These are phyloP conservation scores for Ceratobasidium papillatum DNA, from an alignment of 1,284 basidiomycete genomes.

Conservation along the genomic window DNA sequence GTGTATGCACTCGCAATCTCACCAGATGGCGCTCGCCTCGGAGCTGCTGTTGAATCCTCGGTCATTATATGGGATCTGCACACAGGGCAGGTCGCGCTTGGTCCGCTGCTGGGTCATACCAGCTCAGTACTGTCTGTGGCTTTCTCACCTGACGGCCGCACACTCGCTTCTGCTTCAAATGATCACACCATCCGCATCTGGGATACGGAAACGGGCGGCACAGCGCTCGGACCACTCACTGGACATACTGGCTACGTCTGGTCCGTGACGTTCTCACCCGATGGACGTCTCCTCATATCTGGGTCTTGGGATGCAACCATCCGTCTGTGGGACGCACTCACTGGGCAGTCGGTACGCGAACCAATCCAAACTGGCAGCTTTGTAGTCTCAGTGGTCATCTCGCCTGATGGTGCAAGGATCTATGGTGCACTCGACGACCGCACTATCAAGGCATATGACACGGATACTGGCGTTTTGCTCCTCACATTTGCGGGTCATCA, in stretches of 20 bases:
- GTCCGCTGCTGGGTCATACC: no score
- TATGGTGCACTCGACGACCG: neutral
- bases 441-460: slow-evolving; percentile 9
- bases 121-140: slow-evolving; percentile 92
- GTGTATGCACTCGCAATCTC: no score
- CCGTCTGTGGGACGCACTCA: slow-evolving; percentile 22
- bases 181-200: no score
- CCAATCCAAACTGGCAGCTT: neutral
- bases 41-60: no score
- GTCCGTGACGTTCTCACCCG: slow-evolving; percentile 30
- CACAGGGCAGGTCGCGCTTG: no score
- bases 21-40: no score
- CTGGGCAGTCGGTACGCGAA: neutral
- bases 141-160: slow-evolving; percentile 80
- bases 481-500: neutral
- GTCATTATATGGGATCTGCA: no score
- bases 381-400: neutral
- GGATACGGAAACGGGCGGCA: no score
- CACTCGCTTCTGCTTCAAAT: neutral
- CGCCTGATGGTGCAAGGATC: slow-evolving; percentile 28
- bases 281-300: slow-evolving; percentile 39
- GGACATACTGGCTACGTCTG: neutral
- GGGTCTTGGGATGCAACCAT: slow-evolving; percentile 26
- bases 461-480: neutral
- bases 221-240: no score